Evolutionary conservation across 495 filamentous ascomycete genomes (phyloP), one percentile per base, ranked within the genome.

Genomic region (Penicillium angulare): DNA sequence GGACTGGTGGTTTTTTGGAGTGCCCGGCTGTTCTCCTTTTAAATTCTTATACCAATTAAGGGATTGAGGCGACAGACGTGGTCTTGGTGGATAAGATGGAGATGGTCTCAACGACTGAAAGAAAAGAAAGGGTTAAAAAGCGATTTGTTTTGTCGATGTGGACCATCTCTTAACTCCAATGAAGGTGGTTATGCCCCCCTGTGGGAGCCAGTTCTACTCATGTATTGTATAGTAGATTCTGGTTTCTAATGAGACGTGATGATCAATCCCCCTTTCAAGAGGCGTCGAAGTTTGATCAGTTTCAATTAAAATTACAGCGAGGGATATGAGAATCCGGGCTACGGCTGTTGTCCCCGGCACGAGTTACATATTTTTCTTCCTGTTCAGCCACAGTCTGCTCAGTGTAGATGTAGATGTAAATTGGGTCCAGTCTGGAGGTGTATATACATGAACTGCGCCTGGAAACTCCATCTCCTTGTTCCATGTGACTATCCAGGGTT

Each of bases 261-360:
- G 61, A 64, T 53, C 48, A 53, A 7, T 49, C 51, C 57, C 52
- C 48, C 40, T 42, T 42, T 44, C 27, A 53, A 56, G 59, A 50
- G 61, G 58, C 61, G 61, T 64, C 60, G 56, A 57, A 12, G 56
- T 52, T 57, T 60, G 36, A 61, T 61, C 57, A 38, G 54, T 51
- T 56, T 43, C 38, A 45, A 51, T 50, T 49, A 32, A 61, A 54
- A 56, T n/a, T n/a, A 57, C 60, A 58, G 51, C 52, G 47, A 55
- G 61, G 61, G 55, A 62, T 57, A 64, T 61, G 59, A 62, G 53
- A 65, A 62, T 53, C 53, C 58, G 61, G 61, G 56, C 50, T 64
- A 55, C 52, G 58, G 55, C 55, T 61, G 56, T 52, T 58, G 51
- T 24, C 47, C 59, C 59, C 42, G 59, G 59, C 34, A 65, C 60